A percentile compares a stretch with the other conserved stretches of the same genome.
phyloP scores from a whole-genome alignment of 148 eudicot genomes.

The Rhododendron williamsianum region DNA sequence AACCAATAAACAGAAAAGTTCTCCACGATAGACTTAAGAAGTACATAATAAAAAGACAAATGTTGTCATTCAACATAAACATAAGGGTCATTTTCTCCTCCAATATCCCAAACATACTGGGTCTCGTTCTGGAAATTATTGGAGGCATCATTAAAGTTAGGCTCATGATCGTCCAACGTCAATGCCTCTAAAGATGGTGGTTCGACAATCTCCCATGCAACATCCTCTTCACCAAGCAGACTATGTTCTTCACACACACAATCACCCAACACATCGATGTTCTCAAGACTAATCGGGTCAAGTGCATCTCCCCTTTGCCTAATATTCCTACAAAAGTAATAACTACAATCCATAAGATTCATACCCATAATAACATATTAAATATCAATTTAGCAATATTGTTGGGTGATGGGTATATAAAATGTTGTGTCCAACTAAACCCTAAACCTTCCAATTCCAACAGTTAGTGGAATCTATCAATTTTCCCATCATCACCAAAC shows the following conservation, averaged over 20 bases:
- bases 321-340: conserved; percentile 1
- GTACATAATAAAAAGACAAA: not conserved
- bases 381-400: too few species aligned
- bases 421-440: not conserved
- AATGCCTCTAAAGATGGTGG: not conserved
- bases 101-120: not conserved
- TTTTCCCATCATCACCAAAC: not conserved
- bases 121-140: not conserved
- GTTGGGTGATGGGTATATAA: not conserved
- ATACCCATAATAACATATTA: not conserved
- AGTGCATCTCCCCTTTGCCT: not conserved
- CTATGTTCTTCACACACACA: not conserved
- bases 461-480: not conserved
- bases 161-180: not conserved
- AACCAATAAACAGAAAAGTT: not conserved
- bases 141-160: not conserved
- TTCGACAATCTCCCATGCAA: not conserved
- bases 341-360: not conserved
- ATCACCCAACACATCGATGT: not conserved
- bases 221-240: not conserved
- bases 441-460: not conserved
- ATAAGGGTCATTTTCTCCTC: not conserved
- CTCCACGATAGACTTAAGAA: not conserved
- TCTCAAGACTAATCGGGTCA: conserved; percentile 7
- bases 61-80: not conserved